These are phyloP conservation scores for Metarhizium rileyi DNA, from an alignment of 2,329 filamentous ascomycete genomes.

Conservation along the genomic window DNA sequence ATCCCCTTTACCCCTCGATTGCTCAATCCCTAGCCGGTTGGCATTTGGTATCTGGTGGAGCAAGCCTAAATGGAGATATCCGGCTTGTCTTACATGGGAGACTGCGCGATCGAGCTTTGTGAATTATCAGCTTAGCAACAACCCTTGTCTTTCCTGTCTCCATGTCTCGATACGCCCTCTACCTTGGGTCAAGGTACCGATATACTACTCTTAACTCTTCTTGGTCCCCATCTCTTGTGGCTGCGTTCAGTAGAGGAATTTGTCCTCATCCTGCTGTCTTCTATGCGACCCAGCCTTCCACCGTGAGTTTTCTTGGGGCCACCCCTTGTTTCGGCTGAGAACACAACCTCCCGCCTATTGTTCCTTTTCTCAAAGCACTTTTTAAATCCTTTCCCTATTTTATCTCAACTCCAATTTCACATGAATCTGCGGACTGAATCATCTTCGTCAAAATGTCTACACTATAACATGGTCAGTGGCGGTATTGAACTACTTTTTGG, in stretches of 20 bases:
- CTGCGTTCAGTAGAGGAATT: background rate
- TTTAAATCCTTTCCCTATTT: background rate
- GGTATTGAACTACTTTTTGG: background rate
- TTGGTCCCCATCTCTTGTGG: background rate
- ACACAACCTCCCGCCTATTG: background rate
- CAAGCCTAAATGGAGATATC: conserved; percentile 1
- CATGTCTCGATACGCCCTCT: background rate
- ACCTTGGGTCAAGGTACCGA: conserved; percentile 1
- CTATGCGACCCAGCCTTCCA: background rate
- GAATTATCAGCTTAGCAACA: background rate
- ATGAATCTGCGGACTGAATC: too few relatives aligned
- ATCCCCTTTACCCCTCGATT: conserved; percentile 1
- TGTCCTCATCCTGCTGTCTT: background rate
- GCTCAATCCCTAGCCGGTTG: conserved; percentile 3
- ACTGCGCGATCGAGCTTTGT: conserved; percentile 6
- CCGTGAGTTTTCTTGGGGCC: background rate
- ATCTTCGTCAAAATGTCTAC: background rate
- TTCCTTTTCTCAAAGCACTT: background rate
- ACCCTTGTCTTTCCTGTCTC: conserved; percentile 4
- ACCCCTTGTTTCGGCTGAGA: background rate
- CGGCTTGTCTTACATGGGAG: background rate
- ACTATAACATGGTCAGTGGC: background rate
- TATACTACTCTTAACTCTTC: background rate
- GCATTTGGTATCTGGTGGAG: background rate
- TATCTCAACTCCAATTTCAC: too few relatives aligned